Conservation (phyloP, 2,329 filamentous ascomycete genomes). For the Aureobasidium sp. region DNA sequence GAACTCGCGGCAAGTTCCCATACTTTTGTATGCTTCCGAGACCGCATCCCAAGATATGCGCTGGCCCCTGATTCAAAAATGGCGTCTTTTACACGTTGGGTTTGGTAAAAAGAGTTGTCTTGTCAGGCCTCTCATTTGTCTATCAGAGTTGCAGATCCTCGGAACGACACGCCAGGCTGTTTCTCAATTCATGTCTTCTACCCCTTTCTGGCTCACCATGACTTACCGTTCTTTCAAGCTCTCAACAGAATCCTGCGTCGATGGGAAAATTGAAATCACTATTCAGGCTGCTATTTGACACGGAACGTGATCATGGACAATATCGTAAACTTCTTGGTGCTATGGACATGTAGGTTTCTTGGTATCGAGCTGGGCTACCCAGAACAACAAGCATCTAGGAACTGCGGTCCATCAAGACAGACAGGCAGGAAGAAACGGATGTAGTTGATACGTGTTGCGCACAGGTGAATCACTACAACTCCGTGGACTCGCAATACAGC, state of each 20-base stretch:
- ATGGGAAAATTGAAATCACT: neutral
- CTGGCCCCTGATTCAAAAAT: neutral
- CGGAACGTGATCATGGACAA: neutral
- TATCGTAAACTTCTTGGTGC: constrained; percentile 2
- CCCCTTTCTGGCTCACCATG: neutral
- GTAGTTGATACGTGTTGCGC: neutral
- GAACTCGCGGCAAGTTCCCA: neutral
- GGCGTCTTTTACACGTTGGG: neutral
- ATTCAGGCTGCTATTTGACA: neutral
- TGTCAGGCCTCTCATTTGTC: neutral
- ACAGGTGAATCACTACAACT: neutral
- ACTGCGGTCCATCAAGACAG: neutral
- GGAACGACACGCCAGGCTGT: neutral
- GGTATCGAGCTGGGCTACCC: neutral
- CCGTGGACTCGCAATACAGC: neutral
- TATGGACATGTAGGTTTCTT: neutral
- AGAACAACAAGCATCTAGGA: neutral
- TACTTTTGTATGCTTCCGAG: neutral
- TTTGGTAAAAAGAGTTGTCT: constrained; percentile 5
- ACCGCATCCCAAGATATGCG: neutral
- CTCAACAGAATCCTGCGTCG: neutral
- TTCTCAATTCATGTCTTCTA: neutral
- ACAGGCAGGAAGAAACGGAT: too few relatives aligned
- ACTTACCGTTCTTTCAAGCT: neutral
- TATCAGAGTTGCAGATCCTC: neutral